phyloP scores from a whole-genome alignment of 179 eudicot species.

The Amaranthus tricolor region DNA sequence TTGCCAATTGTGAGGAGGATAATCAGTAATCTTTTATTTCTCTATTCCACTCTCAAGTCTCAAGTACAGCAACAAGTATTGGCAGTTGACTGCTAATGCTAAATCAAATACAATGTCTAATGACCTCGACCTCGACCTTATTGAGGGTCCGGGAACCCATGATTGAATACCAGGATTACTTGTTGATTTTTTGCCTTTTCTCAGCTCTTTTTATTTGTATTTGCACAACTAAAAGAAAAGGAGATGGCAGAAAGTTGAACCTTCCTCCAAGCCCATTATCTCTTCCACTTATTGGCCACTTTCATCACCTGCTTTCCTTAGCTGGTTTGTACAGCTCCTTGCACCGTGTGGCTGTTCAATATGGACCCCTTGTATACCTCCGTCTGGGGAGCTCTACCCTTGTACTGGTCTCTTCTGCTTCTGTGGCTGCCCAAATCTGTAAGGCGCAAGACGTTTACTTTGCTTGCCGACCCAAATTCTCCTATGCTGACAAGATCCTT shows the following conservation, averaged over 20 bases:
- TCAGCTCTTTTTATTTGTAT: not conserved
- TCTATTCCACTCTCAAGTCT: too few relatives aligned
- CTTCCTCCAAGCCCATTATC: slow-evolving; percentile 33
- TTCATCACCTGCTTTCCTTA: slow-evolving; percentile 22
- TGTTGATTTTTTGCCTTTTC: too few relatives aligned
- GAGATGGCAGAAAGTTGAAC: not conserved
- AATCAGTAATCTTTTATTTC: too few relatives aligned
- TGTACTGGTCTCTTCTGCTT: slow-evolving; percentile 18
- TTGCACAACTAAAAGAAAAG: not conserved
- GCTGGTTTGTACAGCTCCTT: slow-evolving; percentile 20
- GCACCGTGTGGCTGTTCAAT: slow-evolving; percentile 13
- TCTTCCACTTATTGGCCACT: slow-evolving; percentile 35
- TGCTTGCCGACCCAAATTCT: slow-evolving; percentile 21
- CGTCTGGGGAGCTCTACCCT: slow-evolving; percentile 15
- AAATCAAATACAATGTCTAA: too few relatives aligned
- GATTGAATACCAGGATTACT: not conserved
- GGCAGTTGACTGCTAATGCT: too few relatives aligned
- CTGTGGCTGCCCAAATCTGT: slow-evolving; percentile 21
- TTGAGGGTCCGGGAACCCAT: too few relatives aligned
- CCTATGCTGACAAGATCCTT: slow-evolving; percentile 24
- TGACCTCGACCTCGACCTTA: too few relatives aligned
- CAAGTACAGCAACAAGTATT: too few relatives aligned
- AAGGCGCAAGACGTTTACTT: slow-evolving; percentile 21
- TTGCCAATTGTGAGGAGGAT: not conserved
- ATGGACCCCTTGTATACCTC: slow-evolving; percentile 28